A percentile compares a stretch with the other conserved stretches of the same genome.
Conservation (phyloP, 2,329 filamentous ascomycete species). For the Purpureocillium takamizusanense region DNA sequence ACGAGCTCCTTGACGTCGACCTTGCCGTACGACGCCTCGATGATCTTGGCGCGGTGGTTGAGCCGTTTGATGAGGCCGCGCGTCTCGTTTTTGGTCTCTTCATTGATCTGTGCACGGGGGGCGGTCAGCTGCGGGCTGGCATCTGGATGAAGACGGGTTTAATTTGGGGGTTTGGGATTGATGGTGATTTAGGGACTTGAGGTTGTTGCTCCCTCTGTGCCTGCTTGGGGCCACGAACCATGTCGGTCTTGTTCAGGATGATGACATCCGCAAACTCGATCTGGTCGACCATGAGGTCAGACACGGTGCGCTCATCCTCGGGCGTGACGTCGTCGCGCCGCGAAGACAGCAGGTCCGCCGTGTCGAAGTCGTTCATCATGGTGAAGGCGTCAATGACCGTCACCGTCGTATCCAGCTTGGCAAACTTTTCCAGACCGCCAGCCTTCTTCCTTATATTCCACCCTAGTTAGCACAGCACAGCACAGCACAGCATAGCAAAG, state of each 20-base stretch:
- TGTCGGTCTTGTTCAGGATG: slow-evolving; percentile 61
- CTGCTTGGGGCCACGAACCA: too few species aligned
- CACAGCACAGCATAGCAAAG: too few species aligned
- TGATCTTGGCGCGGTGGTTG: slow-evolving; percentile 57
- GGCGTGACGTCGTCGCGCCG: slow-evolving; percentile 52
- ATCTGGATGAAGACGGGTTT: too few species aligned
- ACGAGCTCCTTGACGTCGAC: slow-evolving; percentile 56
- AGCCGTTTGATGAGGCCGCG: slow-evolving; percentile 47
- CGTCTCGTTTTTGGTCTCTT: slow-evolving; percentile 35
- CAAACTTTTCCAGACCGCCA: slow-evolving; percentile 58
- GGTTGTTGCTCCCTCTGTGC: too few species aligned
- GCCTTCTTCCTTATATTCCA: slow-evolving; percentile 30
- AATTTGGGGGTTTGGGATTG: too few species aligned
- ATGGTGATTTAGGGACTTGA: too few species aligned
- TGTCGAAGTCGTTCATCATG: slow-evolving; percentile 64
- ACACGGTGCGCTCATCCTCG: slow-evolving; percentile 66
- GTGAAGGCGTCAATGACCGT: slow-evolving; percentile 68
- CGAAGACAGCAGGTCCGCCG: slow-evolving; percentile 56
- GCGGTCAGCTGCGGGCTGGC: background rate
- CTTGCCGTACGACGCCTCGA: slow-evolving; percentile 50
- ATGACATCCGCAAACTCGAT: slow-evolving; percentile 71
- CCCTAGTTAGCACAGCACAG: background rate
- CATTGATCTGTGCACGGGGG: slow-evolving; percentile 19
- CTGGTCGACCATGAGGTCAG: slow-evolving; percentile 67
- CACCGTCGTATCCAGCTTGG: slow-evolving; percentile 60